phyloP scores from a whole-genome alignment of 2,329 filamentous ascomycete genomes.

The Alternaria tenuissima region DNA sequence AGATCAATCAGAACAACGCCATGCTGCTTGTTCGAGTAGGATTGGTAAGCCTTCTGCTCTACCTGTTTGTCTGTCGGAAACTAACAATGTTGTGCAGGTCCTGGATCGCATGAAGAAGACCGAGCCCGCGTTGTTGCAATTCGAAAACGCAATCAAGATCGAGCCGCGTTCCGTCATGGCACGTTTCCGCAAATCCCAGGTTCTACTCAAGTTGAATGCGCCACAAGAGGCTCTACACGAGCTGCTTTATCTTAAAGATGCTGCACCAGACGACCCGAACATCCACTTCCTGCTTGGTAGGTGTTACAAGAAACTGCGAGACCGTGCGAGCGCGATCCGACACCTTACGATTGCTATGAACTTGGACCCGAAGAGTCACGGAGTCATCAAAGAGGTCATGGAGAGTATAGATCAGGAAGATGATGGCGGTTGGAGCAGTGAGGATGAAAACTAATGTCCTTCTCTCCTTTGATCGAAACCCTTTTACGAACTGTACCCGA shows the following conservation, averaged over 20 bases:
- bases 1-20: conserved; percentile 92
- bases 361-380: conserved; percentile 93
- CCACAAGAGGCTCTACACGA: conserved; percentile 79
- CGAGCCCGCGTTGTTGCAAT: conserved; percentile 79
- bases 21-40: conserved; percentile 94
- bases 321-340: conserved; percentile 78
- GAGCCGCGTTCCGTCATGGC: conserved; percentile 83
- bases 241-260: conserved; percentile 85
- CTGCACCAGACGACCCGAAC: conserved; percentile 92
- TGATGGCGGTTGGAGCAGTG: conserved; percentile 50
- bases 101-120: conserved; percentile 88
- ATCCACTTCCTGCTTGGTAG: conserved; percentile 95
- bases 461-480: not conserved
- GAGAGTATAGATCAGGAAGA: conserved; percentile 85
- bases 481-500: not conserved
- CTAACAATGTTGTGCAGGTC: conserved; percentile 42
- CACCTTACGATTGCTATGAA: conserved; percentile 96
- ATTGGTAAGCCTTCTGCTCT: conserved; percentile 63
- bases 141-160: conserved; percentile 81
- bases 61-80: not conserved
- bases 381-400: conserved; percentile 96
- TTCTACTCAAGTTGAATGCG: conserved; percentile 77
- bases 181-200: conserved; percentile 91
- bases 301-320: conserved; percentile 67
- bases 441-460: conserved; percentile 38